Conservation (phyloP, 257 asterid species). For the Capsicum baccatum region DNA sequence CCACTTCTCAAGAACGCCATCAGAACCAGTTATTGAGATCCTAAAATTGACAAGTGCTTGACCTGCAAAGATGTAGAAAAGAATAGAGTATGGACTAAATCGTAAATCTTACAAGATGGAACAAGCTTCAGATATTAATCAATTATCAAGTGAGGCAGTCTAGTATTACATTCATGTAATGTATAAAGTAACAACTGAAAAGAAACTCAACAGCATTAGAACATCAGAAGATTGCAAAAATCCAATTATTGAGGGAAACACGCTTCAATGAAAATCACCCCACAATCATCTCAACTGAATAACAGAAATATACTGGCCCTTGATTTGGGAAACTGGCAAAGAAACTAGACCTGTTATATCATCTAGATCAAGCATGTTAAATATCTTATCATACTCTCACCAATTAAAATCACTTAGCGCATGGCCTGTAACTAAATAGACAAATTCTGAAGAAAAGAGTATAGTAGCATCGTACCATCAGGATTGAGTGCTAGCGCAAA, state of each 20-base stretch:
- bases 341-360: neutral
- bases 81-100: neutral
- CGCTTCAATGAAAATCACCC: neutral
- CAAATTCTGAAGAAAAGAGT: neutral
- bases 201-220: constrained; percentile 21
- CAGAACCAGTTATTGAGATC: constrained; percentile 29
- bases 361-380: constrained; percentile 21
- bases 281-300: neutral
- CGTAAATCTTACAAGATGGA: constrained; percentile 24
- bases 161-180: neutral
- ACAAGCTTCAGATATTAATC: neutral
- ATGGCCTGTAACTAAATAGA: constrained; percentile 13
- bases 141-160: neutral
- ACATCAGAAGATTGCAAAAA: constrained; percentile 3
- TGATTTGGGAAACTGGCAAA: constrained; percentile 19
- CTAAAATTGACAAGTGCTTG: constrained; percentile 32
- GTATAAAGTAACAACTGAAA: neutral
- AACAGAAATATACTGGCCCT: neutral
- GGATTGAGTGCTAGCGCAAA: constrained; percentile 19
- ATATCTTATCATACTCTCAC: constrained; percentile 6
- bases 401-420: neutral
- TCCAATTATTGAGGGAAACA: constrained; percentile 11
- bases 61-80: constrained; percentile 27
- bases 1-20: constrained; percentile 31
- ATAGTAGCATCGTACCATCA: constrained; percentile 27